Conservation (phyloP, 2,329 filamentous ascomycete genomes). For the Pyrenophora graminea region DNA sequence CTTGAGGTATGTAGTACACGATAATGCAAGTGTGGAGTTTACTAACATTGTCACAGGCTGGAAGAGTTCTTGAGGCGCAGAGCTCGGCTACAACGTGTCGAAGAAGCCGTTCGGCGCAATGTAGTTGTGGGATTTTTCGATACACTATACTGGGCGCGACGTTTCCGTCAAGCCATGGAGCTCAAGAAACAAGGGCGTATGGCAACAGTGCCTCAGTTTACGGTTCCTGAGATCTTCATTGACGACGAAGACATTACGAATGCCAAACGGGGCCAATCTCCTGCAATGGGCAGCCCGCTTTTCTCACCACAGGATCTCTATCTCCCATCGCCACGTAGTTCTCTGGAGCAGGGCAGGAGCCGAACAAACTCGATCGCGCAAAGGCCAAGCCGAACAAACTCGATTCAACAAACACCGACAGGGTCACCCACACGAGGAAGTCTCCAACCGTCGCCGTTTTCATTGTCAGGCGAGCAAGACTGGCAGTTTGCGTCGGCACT, state of each 20-base stretch:
- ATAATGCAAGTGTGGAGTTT: neutral
- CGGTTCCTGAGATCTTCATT: slow-evolving; percentile 86
- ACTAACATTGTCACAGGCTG: slow-evolving; percentile 58
- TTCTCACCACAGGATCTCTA: slow-evolving; percentile 40
- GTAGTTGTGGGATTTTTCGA: slow-evolving; percentile 95
- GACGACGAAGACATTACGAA: slow-evolving; percentile 70
- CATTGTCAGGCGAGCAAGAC: slow-evolving; percentile 37
- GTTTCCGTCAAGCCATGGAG: slow-evolving; percentile 76
- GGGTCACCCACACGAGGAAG: slow-evolving; percentile 39
- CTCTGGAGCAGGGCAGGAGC: slow-evolving; percentile 14
- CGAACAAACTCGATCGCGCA: slow-evolving; percentile 24
- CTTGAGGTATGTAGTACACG: slow-evolving; percentile 62
- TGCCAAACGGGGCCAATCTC: slow-evolving; percentile 43
- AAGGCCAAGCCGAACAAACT: slow-evolving; percentile 39
- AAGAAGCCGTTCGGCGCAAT: slow-evolving; percentile 89
- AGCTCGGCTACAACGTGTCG: slow-evolving; percentile 86
- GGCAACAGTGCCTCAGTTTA: slow-evolving; percentile 76
- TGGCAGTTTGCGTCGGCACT: slow-evolving; percentile 54
- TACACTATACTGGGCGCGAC: slow-evolving; percentile 83
- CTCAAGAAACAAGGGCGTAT: slow-evolving; percentile 73
- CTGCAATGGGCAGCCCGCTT: slow-evolving; percentile 40
- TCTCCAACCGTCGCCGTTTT: slow-evolving; percentile 37
- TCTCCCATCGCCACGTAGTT: slow-evolving; percentile 24
- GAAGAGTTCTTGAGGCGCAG: slow-evolving; percentile 93
- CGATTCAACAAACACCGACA: slow-evolving; percentile 46